phyloP scores from a whole-genome alignment of 768 basidiomycete species.

The Podaxis sp. region DNA sequence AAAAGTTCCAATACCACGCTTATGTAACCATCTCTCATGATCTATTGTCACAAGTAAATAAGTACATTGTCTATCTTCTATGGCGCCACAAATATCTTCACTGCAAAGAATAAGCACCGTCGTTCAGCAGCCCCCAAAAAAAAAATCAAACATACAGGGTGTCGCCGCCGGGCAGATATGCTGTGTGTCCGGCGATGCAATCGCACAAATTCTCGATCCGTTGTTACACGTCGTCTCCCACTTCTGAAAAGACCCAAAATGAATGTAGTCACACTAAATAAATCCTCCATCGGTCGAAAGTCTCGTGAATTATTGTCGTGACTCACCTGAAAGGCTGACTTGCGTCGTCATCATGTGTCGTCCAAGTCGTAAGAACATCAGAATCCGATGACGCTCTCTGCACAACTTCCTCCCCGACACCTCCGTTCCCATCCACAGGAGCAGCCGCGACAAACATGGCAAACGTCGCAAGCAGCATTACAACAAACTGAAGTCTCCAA shows the following conservation, averaged over 20 bases:
- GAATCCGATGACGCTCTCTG: not conserved
- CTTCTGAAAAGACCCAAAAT: not conserved
- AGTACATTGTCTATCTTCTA: not conserved
- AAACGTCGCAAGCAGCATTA: conserved; percentile 4
- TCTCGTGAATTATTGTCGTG: not conserved
- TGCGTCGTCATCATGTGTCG: not conserved
- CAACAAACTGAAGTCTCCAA: conserved; percentile 8
- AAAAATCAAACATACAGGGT: conserved; percentile 12
- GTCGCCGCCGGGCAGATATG: conserved; percentile 13
- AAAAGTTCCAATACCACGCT: conserved; percentile 2
- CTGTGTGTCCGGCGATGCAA: conserved; percentile 8
- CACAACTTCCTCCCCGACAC: not conserved
- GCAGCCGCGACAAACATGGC: conserved; percentile 6
- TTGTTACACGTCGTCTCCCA: not conserved
- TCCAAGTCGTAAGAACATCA: not conserved
- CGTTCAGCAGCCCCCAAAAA: not conserved
- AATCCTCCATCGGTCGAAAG: not conserved
- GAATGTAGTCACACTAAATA: not conserved
- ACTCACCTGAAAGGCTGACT: not conserved
- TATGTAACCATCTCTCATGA: conserved; percentile 12
- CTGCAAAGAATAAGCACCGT: not conserved
- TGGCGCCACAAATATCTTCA: not conserved
- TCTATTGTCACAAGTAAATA: not conserved
- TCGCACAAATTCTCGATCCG: conserved; percentile 5
- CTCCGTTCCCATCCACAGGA: not conserved